phyloP scores from a whole-genome alignment of 208 protist genomes.

The Herpetomonas tarakana region DNA sequence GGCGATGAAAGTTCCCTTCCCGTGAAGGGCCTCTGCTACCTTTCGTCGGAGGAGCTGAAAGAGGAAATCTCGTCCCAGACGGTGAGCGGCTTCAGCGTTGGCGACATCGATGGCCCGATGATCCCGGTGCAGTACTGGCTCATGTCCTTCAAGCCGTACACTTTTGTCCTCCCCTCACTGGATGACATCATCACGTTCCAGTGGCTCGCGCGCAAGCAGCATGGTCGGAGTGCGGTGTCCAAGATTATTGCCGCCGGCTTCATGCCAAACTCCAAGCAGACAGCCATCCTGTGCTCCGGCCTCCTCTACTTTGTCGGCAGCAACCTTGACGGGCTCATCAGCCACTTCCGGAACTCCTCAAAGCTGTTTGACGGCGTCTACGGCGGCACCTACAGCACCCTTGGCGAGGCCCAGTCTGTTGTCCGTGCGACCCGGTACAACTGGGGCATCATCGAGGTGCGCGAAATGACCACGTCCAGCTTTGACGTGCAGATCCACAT shows the following conservation, averaged over 20 bases:
- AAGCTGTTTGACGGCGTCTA: conserved; percentile 23
- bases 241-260: conserved; percentile 6
- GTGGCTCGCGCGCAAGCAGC: conserved; percentile 35
- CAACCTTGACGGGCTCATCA: conserved; percentile 9
- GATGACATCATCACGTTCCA: conserved; percentile 49
- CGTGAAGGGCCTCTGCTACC: conserved; percentile 30
- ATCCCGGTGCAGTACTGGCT: conserved; percentile 22
- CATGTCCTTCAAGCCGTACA: conserved; percentile 14
- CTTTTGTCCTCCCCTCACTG: conserved; percentile 32
- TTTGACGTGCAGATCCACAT: conserved; percentile 27
- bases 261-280: conserved; percentile 28
- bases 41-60: neutral
- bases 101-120: conserved; percentile 24
- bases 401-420: conserved; percentile 8
- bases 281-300: conserved; percentile 26
- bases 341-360: conserved; percentile 20
- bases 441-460: conserved; percentile 32
- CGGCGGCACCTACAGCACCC: conserved; percentile 15
- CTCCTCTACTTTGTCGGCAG: conserved; percentile 21
- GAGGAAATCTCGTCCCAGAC: conserved; percentile 10
- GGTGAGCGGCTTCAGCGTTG: conserved; percentile 13
- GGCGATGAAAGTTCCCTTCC: conserved; percentile 30
- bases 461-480: conserved; percentile 6
- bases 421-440: conserved; percentile 11
- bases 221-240: conserved; percentile 5